Conservation (phyloP, 345 rosid genomes). For the Cardamine chenopodiifolia region DNA sequence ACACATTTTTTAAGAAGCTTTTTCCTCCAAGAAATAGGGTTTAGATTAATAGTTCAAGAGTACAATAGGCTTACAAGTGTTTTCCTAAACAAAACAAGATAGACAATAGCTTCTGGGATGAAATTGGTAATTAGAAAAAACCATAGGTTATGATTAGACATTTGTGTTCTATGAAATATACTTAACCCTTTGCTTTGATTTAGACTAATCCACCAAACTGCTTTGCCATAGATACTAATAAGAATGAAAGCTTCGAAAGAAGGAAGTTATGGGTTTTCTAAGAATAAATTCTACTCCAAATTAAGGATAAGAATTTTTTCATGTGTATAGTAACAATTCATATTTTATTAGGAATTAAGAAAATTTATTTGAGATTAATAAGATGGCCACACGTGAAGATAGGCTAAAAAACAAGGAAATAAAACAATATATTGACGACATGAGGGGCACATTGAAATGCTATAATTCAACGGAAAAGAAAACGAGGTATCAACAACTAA, state of each 20-base stretch:
- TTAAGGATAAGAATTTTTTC: background rate
- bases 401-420: slow-evolving; percentile 16
- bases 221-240: background rate
- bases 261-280: background rate
- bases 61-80: background rate
- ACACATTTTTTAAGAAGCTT: background rate
- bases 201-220: background rate
- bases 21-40: background rate
- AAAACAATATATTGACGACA: slow-evolving; percentile 18
- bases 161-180: background rate
- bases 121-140: background rate
- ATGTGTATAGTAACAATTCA: background rate
- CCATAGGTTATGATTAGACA: background rate
- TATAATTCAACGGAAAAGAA: slow-evolving; percentile 23
- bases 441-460: slow-evolving; percentile 34
- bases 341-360: background rate
- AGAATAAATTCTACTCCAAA: background rate
- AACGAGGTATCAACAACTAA: slow-evolving; percentile 38
- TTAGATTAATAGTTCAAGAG: background rate
- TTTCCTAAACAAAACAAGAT: background rate
- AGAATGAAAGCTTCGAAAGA: background rate
- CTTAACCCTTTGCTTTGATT: slow-evolving; percentile 14
- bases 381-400: slow-evolving; percentile 32
- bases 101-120: slow-evolving; percentile 25
- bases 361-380: background rate